Conservation (phyloP, 23 red algal species). For the Gracilaria domingensis region DNA sequence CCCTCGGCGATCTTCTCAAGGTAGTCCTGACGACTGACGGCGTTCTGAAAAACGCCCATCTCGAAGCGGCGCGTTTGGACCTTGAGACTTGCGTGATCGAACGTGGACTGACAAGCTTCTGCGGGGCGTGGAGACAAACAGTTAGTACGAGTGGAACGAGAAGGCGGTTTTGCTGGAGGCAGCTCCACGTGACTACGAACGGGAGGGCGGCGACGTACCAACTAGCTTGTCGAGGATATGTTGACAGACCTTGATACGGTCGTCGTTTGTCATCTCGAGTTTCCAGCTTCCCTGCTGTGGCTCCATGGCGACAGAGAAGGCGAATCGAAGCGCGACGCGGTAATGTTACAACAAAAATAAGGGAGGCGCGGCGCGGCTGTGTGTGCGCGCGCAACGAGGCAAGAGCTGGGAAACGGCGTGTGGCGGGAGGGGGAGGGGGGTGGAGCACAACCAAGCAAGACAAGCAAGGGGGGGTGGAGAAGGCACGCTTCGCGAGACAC, state of each 20-base stretch:
- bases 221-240: slow-evolving; percentile 76
- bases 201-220: too few species aligned
- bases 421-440: too few species aligned
- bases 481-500: too few species aligned
- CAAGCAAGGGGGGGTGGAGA: too few species aligned
- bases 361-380: too few species aligned
- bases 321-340: too few species aligned
- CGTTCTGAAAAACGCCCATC: slow-evolving; percentile 23
- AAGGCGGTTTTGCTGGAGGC: too few species aligned
- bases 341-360: too few species aligned
- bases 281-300: slow-evolving; percentile 18
- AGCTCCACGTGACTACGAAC: too few species aligned
- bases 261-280: slow-evolving; percentile 41
- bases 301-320: background rate
- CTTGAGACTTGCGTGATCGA: slow-evolving; percentile 27
- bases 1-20: slow-evolving; percentile 55
- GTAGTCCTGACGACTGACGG: slow-evolving; percentile 62
- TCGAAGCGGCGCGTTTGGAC: slow-evolving; percentile 45
- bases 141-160: background rate
- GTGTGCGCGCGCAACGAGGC: too few species aligned
- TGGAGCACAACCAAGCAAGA: too few species aligned
- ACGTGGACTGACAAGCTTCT: background rate
- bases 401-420: too few species aligned
- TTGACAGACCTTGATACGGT: slow-evolving; percentile 72
- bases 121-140: background rate